Conservation (phyloP, 345 rosid genomes). For the Bruguiera sexangula region DNA sequence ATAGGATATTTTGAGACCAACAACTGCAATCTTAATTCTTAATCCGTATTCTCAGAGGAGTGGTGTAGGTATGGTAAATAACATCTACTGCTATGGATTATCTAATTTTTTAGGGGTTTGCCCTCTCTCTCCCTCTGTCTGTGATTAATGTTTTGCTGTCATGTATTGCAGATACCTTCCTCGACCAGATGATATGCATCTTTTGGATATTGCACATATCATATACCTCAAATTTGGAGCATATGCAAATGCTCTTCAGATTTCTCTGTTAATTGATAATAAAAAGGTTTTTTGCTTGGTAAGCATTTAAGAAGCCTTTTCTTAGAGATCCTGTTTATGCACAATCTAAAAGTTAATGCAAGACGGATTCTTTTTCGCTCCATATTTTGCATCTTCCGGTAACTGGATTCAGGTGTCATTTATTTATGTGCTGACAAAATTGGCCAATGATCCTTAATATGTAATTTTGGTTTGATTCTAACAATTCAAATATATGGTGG, state of each 20-base stretch:
- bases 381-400: neutral
- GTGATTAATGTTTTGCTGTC: conserved; percentile 13
- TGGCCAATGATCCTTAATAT: neutral
- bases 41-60: no score
- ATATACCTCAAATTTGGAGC: conserved; percentile 70
- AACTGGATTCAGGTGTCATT: neutral
- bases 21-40: no score
- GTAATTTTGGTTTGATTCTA: neutral
- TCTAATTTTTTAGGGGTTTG: neutral
- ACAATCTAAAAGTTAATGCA: no score
- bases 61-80: no score
- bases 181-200: conserved; percentile 78
- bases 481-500: conserved; percentile 7
- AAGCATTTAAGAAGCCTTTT: neutral
- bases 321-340: neutral
- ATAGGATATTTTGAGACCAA: no score
- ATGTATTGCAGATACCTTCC: conserved; percentile 67
- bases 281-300: conserved; percentile 50
- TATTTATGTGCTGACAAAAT: neutral
- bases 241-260: conserved; percentile 71
- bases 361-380: neutral
- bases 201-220: conserved; percentile 70
- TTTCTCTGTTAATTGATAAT: conserved; percentile 76
- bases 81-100: no score
- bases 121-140: neutral